A percentile compares a stretch with the other conserved stretches of the same genome.
These are phyloP conservation scores for Nicotiana paniculata DNA, from an alignment of 257 asterid genomes.

Conservation along the genomic window DNA sequence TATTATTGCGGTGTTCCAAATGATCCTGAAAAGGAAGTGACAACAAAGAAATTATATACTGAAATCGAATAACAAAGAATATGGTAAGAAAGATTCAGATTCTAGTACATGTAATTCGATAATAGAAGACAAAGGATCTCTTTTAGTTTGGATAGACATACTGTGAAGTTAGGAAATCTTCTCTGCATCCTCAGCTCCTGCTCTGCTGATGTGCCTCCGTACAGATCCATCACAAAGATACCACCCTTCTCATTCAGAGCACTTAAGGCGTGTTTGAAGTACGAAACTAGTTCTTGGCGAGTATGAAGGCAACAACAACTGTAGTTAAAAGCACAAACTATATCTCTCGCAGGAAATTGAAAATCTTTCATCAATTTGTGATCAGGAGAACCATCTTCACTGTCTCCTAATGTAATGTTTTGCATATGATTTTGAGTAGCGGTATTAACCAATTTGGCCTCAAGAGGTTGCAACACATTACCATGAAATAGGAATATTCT, in stretches of 20 bases:
- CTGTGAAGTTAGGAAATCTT: conserved; percentile 82
- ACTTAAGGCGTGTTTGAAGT: conserved; percentile 63
- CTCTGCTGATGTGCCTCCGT: conserved; percentile 95
- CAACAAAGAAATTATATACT: background rate
- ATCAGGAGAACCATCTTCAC: conserved; percentile 24
- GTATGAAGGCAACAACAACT: conserved; percentile 95
- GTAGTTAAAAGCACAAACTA: conserved; percentile 95
- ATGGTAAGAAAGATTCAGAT: conserved; percentile 4
- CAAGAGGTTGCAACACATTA: conserved; percentile 79
- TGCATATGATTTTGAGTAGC: conserved; percentile 28
- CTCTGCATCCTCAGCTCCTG: conserved; percentile 81
- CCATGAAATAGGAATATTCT: conserved; percentile 80
- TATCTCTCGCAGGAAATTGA: conserved; percentile 68
- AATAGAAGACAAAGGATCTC: background rate
- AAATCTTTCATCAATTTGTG: conserved; percentile 42
- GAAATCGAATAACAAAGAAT: background rate
- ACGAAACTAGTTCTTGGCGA: conserved; percentile 69
- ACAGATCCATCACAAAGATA: conserved; percentile 86
- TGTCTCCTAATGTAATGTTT: conserved; percentile 31
- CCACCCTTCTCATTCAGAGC: conserved; percentile 69
- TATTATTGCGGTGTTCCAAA: background rate
- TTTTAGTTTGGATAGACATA: conserved; percentile 14
- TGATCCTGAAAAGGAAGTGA: background rate
- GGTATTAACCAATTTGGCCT: conserved; percentile 49
- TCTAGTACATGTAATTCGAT: background rate